These are phyloP conservation scores for Daldinia concentrica DNA, from an alignment of 495 filamentous ascomycete genomes.

Conservation along the genomic window DNA sequence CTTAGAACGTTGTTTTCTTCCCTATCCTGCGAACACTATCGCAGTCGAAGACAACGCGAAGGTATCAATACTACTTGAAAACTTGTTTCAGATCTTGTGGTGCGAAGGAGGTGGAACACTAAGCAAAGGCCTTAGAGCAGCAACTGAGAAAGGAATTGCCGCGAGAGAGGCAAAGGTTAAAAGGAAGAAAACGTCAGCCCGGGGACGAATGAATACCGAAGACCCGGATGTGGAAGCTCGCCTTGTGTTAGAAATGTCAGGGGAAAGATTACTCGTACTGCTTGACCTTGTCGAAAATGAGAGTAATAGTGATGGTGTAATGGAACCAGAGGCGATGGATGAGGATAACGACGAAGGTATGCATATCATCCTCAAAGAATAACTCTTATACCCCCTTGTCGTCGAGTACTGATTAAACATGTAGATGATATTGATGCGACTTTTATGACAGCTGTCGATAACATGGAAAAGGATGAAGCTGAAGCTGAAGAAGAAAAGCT, in stretches of 20 bases:
- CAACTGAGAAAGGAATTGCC: conserved; percentile 70
- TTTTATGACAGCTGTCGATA: conserved; percentile 32
- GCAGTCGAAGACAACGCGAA: conserved; percentile 79
- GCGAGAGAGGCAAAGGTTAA: conserved; percentile 65
- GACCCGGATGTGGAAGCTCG: conserved; percentile 48
- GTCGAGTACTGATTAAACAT: conserved; percentile 1
- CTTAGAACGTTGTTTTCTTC: conserved; percentile 74
- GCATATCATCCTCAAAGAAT: neutral
- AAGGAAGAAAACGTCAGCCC: conserved; percentile 53
- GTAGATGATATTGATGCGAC: conserved; percentile 27
- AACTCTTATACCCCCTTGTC: neutral
- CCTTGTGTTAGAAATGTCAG: conserved; percentile 51
- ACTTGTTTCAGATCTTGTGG: conserved; percentile 69
- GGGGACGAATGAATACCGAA: conserved; percentile 52
- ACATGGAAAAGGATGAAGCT: conserved; percentile 48
- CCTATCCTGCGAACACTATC: conserved; percentile 71
- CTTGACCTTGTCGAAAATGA: conserved; percentile 46
- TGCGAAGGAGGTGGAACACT: conserved; percentile 52
- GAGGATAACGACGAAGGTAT: conserved; percentile 31
- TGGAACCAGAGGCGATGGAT: conserved; percentile 36
- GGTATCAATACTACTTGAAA: conserved; percentile 79
- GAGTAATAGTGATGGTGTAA: conserved; percentile 39
- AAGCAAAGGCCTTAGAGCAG: conserved; percentile 57
- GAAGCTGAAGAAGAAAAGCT: conserved; percentile 73
- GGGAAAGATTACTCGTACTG: conserved; percentile 50